Base-by-base conservation (phyloP, 331 rosid species). In the Erythrophleum ivorense region DNA sequence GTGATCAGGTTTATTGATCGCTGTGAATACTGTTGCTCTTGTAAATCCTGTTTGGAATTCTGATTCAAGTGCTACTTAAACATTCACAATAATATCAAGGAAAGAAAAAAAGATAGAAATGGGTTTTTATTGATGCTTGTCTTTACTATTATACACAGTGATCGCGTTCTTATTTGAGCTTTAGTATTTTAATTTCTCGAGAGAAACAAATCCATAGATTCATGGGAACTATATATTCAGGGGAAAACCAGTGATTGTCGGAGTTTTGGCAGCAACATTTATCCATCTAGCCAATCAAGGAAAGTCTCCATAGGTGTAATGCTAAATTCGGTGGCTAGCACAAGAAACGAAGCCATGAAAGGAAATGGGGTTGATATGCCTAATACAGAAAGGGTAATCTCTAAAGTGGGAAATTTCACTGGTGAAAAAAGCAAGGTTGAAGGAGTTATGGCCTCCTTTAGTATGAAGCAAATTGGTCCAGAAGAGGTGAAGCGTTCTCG, bases 241-340 rank as follows among this genome's bases (percentile, higher is more conserved):
- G 94, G 81, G 72, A 90, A 40, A 79, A 62, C 59, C 31, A 87
- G 89, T 71, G 89, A 86, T 45, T 72, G 87, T 80, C 81, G 91
- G 85, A 91, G 94, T 86, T 87, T 87, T 48, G 91, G 93, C 71
- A 89, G 94, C 89, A 87, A 84, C 68, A 77, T 84, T 76, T 83
- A 75, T 77, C 94, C 88, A 7, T 89, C 91, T 66, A 90, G 93
- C 88, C 97, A 92, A 83, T 86, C 93, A 45, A 90, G 99, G 88
- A 96, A 96, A 90, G 89, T 96, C 71, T 96, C 99, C 16, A 87
- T 92, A 38, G 99, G 99, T 87, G 77, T 96, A 79, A 69, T 94
- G 91, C 95, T 66, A 33, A 87, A 87, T 65, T 76, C 88, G 8
- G 78, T 65, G 62, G 78, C 67, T 34, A 76, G 74, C 73, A 57